These are phyloP conservation scores for Rhazya stricta DNA, from an alignment of 257 asterid genomes.

Conservation along the genomic window DNA sequence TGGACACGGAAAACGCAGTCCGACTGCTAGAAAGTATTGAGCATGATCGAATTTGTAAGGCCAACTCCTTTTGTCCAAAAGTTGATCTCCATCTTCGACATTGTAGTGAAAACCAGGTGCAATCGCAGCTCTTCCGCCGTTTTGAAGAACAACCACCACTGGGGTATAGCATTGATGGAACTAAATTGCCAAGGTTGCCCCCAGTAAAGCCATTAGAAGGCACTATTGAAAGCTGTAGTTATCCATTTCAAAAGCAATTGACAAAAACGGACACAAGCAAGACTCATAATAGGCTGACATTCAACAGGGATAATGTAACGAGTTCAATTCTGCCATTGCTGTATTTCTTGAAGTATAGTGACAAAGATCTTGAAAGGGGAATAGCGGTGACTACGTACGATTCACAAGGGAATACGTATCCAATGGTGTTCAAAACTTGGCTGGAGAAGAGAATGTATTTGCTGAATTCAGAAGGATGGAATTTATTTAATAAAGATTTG, in stretches of 20 bases:
- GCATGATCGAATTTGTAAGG: neutral
- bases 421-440: conserved; percentile 11
- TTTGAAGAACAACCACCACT: neutral
- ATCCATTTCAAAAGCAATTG: conserved; percentile 11
- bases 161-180: neutral
- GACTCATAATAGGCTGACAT: neutral
- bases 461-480: conserved; percentile 9
- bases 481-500: neutral
- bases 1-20: neutral
- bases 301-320: neutral
- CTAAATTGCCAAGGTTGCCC: conserved; percentile 6
- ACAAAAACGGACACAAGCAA: neutral
- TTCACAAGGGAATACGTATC: neutral
- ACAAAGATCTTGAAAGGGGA: neutral
- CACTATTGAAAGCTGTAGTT: conserved; percentile 7
- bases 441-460: neutral
- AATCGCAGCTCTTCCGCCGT: too few species aligned
- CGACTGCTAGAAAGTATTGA: neutral
- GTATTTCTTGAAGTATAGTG: neutral
- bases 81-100: too few species aligned
- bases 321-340: neutral
- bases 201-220: neutral
- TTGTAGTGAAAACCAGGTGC: too few species aligned
- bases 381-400: neutral
- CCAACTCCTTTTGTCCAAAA: too few species aligned